Conservation (phyloP, 768 basidiomycete species). For the Filobasidium wieringae region DNA sequence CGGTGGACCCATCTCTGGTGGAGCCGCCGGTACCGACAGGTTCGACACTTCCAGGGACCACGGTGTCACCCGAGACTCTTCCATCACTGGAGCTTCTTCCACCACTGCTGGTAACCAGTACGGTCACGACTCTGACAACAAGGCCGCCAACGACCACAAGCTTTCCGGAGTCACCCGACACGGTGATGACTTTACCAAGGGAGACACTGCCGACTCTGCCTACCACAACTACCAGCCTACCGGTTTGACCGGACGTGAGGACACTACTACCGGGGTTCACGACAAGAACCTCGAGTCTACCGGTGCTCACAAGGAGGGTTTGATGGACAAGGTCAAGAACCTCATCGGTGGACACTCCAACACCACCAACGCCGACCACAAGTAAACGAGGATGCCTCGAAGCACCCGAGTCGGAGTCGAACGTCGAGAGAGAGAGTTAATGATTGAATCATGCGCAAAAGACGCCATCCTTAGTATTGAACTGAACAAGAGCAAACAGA, state of each 20-base stretch:
- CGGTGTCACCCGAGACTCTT: not conserved
- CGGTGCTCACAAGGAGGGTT: slow-evolving; percentile 3
- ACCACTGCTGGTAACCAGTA: not conserved
- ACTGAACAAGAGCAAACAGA: no score
- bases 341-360: slow-evolving; percentile 11
- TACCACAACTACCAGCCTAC: slow-evolving; percentile 10
- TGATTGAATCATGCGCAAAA: no score
- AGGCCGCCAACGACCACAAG: slow-evolving; percentile 1
- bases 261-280: slow-evolving; percentile 13
- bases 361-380: not conserved
- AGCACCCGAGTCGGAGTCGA: no score
- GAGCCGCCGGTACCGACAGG: slow-evolving; percentile 13
- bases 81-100: not conserved
- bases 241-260: slow-evolving; percentile 12
- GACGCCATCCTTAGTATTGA: no score
- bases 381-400: slow-evolving; percentile 1
- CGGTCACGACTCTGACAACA: slow-evolving; percentile 1
- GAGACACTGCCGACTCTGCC: slow-evolving; percentile 2
- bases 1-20: not conserved
- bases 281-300: not conserved
- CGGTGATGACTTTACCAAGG: slow-evolving; percentile 10
- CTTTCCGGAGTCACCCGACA: slow-evolving; percentile 2
- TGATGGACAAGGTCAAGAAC: slow-evolving; percentile 16
- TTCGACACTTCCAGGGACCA: slow-evolving; percentile 3
- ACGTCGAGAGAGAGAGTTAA: no score